Evolutionary conservation across 768 basidiomycete genomes (phyloP).

Genomic region (Pleurotus tuber-regium): DNA sequence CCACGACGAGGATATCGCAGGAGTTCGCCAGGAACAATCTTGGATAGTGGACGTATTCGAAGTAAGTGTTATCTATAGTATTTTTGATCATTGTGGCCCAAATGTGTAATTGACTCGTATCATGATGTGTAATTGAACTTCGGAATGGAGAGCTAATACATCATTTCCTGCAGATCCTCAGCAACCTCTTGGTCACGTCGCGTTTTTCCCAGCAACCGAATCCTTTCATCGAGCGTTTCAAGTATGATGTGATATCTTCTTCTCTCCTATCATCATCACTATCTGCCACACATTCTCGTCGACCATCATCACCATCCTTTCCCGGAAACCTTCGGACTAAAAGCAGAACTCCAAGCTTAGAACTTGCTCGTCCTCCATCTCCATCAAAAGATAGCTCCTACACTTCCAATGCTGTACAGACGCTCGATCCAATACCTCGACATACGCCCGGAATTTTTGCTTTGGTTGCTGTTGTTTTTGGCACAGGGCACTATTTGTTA

Average conservation of each 20-base stretch:
- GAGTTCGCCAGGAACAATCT: constrained; percentile 1
- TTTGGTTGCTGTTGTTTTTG: constrained; percentile 37
- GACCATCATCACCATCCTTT: constrained; percentile 33
- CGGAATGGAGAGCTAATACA: constrained; percentile 9
- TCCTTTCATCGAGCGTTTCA: constrained; percentile 75
- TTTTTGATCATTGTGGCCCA: too few species aligned
- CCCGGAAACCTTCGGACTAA: constrained; percentile 45
- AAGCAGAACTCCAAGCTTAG: constrained; percentile 42
- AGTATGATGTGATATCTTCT: constrained; percentile 81
- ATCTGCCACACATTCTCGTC: constrained; percentile 36
- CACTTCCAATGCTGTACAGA: constrained; percentile 27
- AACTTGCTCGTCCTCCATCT: constrained; percentile 18
- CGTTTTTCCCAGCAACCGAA: constrained; percentile 32
- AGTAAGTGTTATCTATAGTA: constrained; percentile 1
- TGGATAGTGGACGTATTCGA: background rate
- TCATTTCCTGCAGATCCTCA: constrained; percentile 30
- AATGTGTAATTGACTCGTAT: too few species aligned
- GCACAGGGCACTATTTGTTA: constrained; percentile 15
- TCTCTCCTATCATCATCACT: constrained; percentile 65
- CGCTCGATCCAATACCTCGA: constrained; percentile 29
- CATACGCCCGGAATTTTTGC: constrained; percentile 37
- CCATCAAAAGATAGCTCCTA: constrained; percentile 16
- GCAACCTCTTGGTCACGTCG: constrained; percentile 32
- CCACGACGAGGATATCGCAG: background rate
- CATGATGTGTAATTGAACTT: background rate